These are phyloP conservation scores for Backusella psychrophila DNA, from an alignment of 192 early-diverging fungal species.

Conservation along the genomic window DNA sequence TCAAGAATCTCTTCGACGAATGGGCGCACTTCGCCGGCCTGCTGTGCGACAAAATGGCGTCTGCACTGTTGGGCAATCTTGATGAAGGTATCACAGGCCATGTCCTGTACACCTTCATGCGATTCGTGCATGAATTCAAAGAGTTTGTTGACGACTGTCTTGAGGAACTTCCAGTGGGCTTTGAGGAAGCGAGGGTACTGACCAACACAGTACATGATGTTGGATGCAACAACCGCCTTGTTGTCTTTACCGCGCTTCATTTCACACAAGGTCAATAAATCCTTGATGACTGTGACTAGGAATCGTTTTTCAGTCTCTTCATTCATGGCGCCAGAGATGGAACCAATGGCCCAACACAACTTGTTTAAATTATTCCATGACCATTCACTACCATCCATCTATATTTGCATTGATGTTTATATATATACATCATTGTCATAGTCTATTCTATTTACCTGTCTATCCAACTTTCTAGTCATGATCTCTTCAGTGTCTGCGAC, in stretches of 20 bases:
- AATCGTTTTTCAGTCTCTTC: constrained; percentile 98
- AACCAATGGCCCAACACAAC: constrained; percentile 99
- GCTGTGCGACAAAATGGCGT: constrained; percentile 93
- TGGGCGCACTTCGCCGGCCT: constrained; percentile 82
- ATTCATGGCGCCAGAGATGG: constrained; percentile 94
- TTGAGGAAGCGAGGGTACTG: constrained; percentile 99
- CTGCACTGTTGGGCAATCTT: constrained; percentile 98
- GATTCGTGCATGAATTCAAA: constrained; percentile 99
- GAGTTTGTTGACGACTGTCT: constrained; percentile 99
- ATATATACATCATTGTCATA: too few species aligned
- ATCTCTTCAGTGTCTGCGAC: constrained; percentile 91
- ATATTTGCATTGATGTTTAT: not conserved
- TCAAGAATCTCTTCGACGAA: constrained; percentile 97
- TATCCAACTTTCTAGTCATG: constrained; percentile 90
- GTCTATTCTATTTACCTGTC: constrained; percentile 57
- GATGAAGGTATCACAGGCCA: constrained; percentile 99
- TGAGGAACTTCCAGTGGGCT: constrained; percentile 99
- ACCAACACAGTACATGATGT: constrained; percentile 99
- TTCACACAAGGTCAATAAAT: constrained; percentile 91
- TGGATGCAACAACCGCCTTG: constrained; percentile 98
- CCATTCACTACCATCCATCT: constrained; percentile 97
- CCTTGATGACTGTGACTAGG: constrained; percentile 98
- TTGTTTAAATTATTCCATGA: constrained; percentile 98
- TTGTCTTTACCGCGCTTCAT: constrained; percentile 99
- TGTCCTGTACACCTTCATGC: constrained; percentile 99